Conservation (phyloP, 306 rosid genomes). For the Medicago lupulina region DNA sequence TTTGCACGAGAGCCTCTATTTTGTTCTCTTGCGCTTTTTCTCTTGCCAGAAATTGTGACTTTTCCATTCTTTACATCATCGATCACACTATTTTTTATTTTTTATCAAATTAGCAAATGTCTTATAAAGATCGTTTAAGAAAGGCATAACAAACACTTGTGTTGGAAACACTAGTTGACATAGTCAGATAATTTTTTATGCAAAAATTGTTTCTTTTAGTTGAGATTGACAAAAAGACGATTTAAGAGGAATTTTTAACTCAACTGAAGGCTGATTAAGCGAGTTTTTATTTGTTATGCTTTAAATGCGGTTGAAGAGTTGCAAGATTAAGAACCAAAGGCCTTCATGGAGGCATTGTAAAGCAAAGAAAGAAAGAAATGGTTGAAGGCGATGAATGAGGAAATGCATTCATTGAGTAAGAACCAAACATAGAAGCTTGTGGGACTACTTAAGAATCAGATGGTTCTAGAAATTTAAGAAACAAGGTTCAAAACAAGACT, state of each 20-base stretch:
- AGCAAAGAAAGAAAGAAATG: background rate
- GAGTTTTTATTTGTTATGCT: too few relatives aligned
- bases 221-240: too few relatives aligned
- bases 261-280: background rate
- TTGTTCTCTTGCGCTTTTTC: slow-evolving; percentile 63
- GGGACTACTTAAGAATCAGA: background rate
- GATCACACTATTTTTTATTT: background rate
- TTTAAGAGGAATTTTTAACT: too few relatives aligned
- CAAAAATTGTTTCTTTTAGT: too few relatives aligned
- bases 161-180: too few relatives aligned
- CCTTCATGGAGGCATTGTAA: background rate
- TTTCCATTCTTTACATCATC: background rate
- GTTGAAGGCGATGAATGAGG: background rate
- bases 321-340: background rate
- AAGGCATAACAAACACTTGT: too few relatives aligned
- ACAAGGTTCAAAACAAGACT: background rate
- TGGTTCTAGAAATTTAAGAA: background rate
- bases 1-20: slow-evolving; percentile 93
- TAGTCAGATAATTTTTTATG: too few relatives aligned
- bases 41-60: slow-evolving; percentile 40
- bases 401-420: too few relatives aligned
- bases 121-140: too few relatives aligned
- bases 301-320: background rate
- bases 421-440: background rate
- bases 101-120: too few relatives aligned